Base-by-base conservation (phyloP, 495 filamentous ascomycete species). In the Pyrenopolyporus hunteri region DNA sequence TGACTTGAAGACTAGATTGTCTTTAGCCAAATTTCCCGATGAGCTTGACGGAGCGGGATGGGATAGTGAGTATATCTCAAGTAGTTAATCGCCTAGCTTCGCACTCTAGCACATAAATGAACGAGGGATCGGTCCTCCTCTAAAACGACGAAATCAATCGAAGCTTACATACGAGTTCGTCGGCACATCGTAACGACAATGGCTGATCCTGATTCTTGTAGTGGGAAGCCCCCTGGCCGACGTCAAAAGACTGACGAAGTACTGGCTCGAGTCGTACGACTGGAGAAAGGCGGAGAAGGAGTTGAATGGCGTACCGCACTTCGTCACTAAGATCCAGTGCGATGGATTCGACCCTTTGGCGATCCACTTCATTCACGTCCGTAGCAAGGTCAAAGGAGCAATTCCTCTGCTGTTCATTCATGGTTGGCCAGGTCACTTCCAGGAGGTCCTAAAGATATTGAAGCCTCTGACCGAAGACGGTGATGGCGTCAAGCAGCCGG, bases 351-450 rank as follows among this genome's bases (percentile, higher is more conserved):
- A 73, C 22, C 70, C 78, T 8, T 54, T 85, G 5, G 74, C 79
- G 23, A 78, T 82, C 10, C 79, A 82, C 48, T 82, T 82, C 52
- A 67, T 85, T 31, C 83, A 88, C 68, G 77, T 87, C 53, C 75
- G 70, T 22, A 82, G 79, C 47, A 57, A 64, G 5, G 73, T 71
- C n/a, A 56, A 75, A 13, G 73, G 73, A 29, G 82, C 82, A 0
- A 78, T 87, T 39, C 84, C 84, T 0, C 61, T 87, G 32, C 68
- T 87, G 6, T 85, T 85, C 55, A 65, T 82, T 14, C 84, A 87
- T 67, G 84, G 84, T 19, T 87, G 85, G 86, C 87, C 87, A 2
- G 87, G 88, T 1, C 83, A 78, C 47, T 90, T 90, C 66, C 60
- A 87, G 37, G 88, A 91, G 73, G 86, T 83, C 4, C 78, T 77